Conservation (phyloP, 805 yeast species). For the Wickerhamiella cacticola region DNA sequence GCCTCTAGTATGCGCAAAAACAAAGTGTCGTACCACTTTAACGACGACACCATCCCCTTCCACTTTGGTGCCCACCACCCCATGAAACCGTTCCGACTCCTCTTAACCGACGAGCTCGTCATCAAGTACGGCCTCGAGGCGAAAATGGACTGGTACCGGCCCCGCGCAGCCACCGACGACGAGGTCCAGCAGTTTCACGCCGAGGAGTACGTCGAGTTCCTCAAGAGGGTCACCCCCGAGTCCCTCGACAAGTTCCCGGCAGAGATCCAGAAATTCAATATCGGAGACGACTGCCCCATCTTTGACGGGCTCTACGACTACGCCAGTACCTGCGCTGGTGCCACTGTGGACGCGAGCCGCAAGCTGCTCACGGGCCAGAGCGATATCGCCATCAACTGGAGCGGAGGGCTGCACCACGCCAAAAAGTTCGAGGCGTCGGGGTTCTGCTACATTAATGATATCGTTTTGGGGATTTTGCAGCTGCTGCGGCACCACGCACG, state of each 20-base stretch:
- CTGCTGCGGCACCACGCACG: slow-evolving; percentile 72
- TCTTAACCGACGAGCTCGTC: slow-evolving; percentile 88
- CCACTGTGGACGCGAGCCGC: slow-evolving; percentile 82
- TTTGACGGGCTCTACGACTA: slow-evolving; percentile 93
- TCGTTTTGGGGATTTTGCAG: slow-evolving; percentile 72
- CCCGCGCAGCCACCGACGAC: slow-evolving; percentile 68
- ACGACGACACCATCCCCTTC: slow-evolving; percentile 64
- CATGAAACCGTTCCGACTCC: slow-evolving; percentile 93
- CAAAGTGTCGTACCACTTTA: slow-evolving; percentile 76
- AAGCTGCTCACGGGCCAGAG: slow-evolving; percentile 69
- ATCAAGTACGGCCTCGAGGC: slow-evolving; percentile 75
- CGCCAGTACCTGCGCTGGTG: slow-evolving; percentile 72
- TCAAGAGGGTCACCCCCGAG: slow-evolving; percentile 67
- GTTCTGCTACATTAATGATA: slow-evolving; percentile 82
- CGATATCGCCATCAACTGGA: slow-evolving; percentile 85
- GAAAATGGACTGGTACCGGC: slow-evolving; percentile 78
- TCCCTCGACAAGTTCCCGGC: slow-evolving; percentile 47
- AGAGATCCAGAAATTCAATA: slow-evolving; percentile 59
- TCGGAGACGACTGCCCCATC: slow-evolving; percentile 89
- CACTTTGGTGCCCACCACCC: slow-evolving; percentile 94
- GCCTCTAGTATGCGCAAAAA: no score
- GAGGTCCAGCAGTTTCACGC: slow-evolving; percentile 77
- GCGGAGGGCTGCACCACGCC: slow-evolving; percentile 91
- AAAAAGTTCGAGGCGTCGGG: slow-evolving; percentile 84
- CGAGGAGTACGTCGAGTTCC: slow-evolving; percentile 71